Conservation (phyloP, 2,329 filamentous ascomycete genomes). For the Aspergillus niger region DNA sequence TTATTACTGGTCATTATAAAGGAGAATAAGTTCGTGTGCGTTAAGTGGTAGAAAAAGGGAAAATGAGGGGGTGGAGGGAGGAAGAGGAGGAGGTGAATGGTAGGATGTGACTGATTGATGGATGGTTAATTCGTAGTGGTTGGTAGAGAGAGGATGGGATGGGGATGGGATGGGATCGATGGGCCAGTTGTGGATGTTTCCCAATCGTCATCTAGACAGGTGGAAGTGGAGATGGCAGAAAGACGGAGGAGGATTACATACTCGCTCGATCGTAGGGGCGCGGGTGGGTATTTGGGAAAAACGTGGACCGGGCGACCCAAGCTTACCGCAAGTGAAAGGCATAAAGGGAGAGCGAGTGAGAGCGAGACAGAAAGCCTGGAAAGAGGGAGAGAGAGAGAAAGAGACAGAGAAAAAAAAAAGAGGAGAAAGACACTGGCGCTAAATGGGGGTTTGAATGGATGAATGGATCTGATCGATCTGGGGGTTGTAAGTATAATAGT, state of each 20-base stretch:
- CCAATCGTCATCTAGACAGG: constrained; percentile 33
- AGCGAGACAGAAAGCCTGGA: no score
- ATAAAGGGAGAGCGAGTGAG: neutral
- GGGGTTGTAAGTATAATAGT: no score
- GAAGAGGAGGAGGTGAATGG: neutral
- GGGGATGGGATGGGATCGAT: neutral
- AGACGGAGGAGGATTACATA: constrained; percentile 18
- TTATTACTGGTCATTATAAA: constrained; percentile 3
- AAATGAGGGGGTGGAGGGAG: constrained; percentile 6
- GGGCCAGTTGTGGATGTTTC: constrained; percentile 16
- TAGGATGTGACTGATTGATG: constrained; percentile 5
- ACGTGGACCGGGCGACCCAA: constrained; percentile 18
- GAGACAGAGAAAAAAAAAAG: neutral
- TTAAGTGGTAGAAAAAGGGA: neutral
- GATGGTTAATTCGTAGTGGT: neutral
- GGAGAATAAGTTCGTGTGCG: neutral
- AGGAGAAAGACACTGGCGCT: neutral
- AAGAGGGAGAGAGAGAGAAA: neutral
- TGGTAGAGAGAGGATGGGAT: neutral
- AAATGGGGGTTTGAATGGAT: neutral
- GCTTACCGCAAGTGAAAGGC: neutral
- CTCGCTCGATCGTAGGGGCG: constrained; percentile 10
- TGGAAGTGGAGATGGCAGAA: constrained; percentile 34
- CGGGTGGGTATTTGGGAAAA: constrained; percentile 13
- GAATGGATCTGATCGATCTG: neutral